Evolutionary conservation across 2,329 filamentous ascomycete species (phyloP).

Genomic region (Neopestalotiopsis sp.): DNA sequence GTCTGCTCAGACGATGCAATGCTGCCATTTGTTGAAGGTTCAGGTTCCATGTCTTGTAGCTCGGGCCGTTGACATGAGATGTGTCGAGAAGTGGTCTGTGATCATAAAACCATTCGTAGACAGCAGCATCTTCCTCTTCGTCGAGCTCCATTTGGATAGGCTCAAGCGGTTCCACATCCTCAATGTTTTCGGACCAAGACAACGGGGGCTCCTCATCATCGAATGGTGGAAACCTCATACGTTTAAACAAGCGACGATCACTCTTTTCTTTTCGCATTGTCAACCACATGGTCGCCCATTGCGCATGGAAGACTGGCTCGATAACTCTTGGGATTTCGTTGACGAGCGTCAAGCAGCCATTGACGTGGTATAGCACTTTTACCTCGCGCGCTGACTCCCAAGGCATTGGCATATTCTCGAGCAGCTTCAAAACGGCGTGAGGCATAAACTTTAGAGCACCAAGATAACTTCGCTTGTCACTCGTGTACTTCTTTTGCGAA

Average conservation of each 20-base stretch:
- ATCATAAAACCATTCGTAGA: conserved; percentile 98
- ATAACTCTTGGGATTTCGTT: conserved; percentile 97
- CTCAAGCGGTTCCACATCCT: conserved; percentile 96
- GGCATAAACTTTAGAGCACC: conserved; percentile 99
- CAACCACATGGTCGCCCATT: conserved; percentile 99
- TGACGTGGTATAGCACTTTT: conserved; percentile 97
- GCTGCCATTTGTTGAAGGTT: conserved; percentile 95
- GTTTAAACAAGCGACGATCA: conserved; percentile 93
- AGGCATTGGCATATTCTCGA: conserved; percentile 99
- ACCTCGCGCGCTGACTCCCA: conserved; percentile 97
- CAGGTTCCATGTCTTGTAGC: conserved; percentile 96
- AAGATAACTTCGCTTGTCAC: conserved; percentile 96
- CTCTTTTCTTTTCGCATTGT: conserved; percentile 98
- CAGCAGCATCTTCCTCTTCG: conserved; percentile 87
- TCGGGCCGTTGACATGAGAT: conserved; percentile 91
- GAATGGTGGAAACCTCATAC: conserved; percentile 98
- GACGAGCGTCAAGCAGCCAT: conserved; percentile 94
- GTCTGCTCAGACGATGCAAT: conserved; percentile 88
- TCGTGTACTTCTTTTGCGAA: conserved; percentile 98
- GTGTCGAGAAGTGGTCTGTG: conserved; percentile 91
- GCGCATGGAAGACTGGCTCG: conserved; percentile 95
- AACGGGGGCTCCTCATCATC: conserved; percentile 98
- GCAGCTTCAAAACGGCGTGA: conserved; percentile 92
- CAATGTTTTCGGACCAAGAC: conserved; percentile 98
- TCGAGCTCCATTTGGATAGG: conserved; percentile 99